Evolutionary conservation across 352 stramenopile species (phyloP).

Genomic region (Phytophthora syringae): DNA sequence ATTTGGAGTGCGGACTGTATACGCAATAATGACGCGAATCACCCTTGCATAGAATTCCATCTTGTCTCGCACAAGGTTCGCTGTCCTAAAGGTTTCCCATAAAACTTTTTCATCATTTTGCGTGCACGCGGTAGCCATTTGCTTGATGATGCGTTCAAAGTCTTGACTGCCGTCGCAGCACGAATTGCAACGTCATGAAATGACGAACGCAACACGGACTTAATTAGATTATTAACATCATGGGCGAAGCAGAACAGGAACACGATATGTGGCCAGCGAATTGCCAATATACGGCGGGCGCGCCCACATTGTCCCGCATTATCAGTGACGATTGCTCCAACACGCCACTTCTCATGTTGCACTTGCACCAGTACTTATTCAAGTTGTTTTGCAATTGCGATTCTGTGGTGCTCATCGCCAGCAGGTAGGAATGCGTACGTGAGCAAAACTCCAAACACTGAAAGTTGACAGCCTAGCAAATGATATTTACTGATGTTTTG

Average conservation of each 20-base stretch:
- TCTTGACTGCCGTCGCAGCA: neutral
- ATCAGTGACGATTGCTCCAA: conserved; percentile 6
- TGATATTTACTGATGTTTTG: conserved; percentile 9
- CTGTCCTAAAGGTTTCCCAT: conserved; percentile 1
- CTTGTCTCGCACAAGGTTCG: neutral
- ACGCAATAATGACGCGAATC: neutral
- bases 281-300: neutral
- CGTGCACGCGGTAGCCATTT: conserved; percentile 7
- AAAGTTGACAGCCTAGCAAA: conserved; percentile 11
- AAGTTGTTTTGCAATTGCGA: conserved; percentile 7
- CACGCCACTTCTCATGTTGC: neutral
- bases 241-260: conserved; percentile 13
- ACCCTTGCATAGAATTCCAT: conserved; percentile 2
- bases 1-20: neutral
- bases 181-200: neutral
- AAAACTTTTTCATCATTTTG: neutral
- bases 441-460: neutral
- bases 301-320: neutral
- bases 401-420: conserved; percentile 1
- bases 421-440: neutral
- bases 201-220: neutral
- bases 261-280: neutral
- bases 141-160: conserved; percentile 1
- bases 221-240: conserved; percentile 6
- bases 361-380: neutral